Base-by-base conservation (phyloP, 257 asterid species). In the Solanum microdontum region DNA sequence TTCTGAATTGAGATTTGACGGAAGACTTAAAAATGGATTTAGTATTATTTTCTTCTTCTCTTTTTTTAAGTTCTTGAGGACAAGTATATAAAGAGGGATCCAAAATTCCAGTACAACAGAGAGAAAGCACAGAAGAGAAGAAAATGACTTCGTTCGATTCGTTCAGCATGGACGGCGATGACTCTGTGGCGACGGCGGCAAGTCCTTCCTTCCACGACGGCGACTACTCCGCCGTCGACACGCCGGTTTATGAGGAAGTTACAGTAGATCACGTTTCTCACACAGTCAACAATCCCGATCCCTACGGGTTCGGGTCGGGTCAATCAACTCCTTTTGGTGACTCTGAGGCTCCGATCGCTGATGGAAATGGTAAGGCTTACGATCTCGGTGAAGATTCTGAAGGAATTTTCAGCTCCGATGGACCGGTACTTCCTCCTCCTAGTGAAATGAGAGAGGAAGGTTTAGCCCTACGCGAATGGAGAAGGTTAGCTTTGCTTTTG, bases 371-470 rank as follows among this genome's bases (percentile, higher is more conserved):
- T 30, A 70, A 30, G 77, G 13, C 40, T 70, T 93, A 94, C 91
- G 89, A 85, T 91, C 0, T 89, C 82, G 87, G 92, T 7, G 97
- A 92, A 33, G 45, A 33, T 91, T 87, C 95, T 43, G 97, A 95
- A 79, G 98, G 94, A 34, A 60, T 96, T 33, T 96, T 95, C 90
- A 92, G 94, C 90, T 94, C 98, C 45, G 98, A 93, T 76, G 98
- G 98, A 11, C 94, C 98, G 76, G 87, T 94, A 55, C 98, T 96
- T 60, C 98, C 95, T 62, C 97, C 98, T 87, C 98, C 98, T 24
- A 87, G 48, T 89, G 96, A 94, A 87, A 93, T 95, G 98, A 96
- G 90, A 19, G 99, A 96, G 62, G 96, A 96, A 92, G 97, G 98
- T 80, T 91, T 87, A 72, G 98, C 93, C 70, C 94, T 96, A 88